Base-by-base conservation (phyloP, 148 eudicot species). In the Chenopodium berlandieri region DNA sequence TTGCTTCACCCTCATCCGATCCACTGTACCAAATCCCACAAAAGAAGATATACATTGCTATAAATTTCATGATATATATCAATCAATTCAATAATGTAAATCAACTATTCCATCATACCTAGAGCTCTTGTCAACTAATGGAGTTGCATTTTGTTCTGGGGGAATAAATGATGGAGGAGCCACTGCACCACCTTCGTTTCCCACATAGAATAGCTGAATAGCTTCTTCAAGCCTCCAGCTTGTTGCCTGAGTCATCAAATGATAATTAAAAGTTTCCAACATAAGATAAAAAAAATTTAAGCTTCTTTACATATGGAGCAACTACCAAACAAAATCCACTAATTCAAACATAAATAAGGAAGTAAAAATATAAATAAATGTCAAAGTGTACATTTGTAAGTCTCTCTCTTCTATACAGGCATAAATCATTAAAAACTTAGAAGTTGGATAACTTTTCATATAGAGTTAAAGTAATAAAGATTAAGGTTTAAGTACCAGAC, bases 211-310 rank as follows among this genome's bases (percentile, higher is more conserved):
- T n/a, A 96, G 90, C 82, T 94, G 99, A 87, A 96, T 88, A 73
- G 99, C 99, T 79, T 96, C 98, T 46, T 96, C 99, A 79, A 96
- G 99, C 84, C 91, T 89, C 99, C 99, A 96, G 79, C 94, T 85
- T 72, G 99, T 92, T 80, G 99, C 95, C 99, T 96, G 86, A 70
- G 67, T 75, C 75, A 70, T 80, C 74, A 80, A 64, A 31, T 47
- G 64, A 46, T 23, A 64, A 40, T 52, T 27, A 27, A 27, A 27
- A 27, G 27, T 27, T 27, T 67, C 32, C 64, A 71, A 37, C 72
- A 77, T 13, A 66, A 48, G 58, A 68, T 37, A 37, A 37, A 37
- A 30, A 47, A 40, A 25, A 50, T 56, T 0, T 22, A 22, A 60
- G 65, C 23, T 22, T 7, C 23, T 19, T 20, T 60, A 4, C 3